A percentile compares a stretch with the other conserved stretches of the same genome.
Evolutionary conservation across 78 protist genomes (phyloP).

Genomic region (Dictyostelium citrinum): DNA sequence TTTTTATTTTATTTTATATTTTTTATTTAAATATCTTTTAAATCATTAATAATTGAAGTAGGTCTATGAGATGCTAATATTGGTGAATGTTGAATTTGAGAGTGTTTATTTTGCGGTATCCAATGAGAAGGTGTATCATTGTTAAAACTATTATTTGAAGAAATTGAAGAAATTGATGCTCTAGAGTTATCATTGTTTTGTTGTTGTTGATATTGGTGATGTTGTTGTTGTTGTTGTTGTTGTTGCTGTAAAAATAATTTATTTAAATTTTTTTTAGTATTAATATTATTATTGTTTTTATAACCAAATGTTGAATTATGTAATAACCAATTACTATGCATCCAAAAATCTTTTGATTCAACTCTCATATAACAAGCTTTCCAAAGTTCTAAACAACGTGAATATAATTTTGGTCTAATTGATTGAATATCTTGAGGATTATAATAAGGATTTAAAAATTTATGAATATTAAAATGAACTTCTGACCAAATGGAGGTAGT

Average conservation of each 20-base stretch:
- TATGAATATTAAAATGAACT: neutral
- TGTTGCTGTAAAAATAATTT: neutral
- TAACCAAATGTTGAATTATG: neutral
- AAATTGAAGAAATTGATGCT: neutral
- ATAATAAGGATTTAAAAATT: constrained; percentile 26
- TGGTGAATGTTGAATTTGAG: neutral
- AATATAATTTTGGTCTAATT: constrained; percentile 17
- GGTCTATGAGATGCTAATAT: constrained; percentile 12
- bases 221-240: neutral
- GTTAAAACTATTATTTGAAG: neutral
- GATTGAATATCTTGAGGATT: neutral
- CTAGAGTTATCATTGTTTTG: neutral
- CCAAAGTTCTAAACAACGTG: constrained; percentile 60
- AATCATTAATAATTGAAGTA: neutral
- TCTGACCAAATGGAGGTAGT: constrained; percentile 73
- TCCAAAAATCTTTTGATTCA: constrained; percentile 8
- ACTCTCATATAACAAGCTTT: constrained; percentile 25
- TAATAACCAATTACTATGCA: constrained; percentile 24
- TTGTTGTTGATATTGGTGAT: neutral
- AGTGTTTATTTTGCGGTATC: neutral
- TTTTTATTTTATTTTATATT: neutral
- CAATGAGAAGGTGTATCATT: neutral
- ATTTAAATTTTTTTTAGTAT: neutral
- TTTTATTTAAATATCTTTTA: neutral
- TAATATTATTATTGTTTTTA: neutral